phyloP scores from a whole-genome alignment of 2,329 filamentous ascomycete genomes.

The Trichoderma asperellum region DNA sequence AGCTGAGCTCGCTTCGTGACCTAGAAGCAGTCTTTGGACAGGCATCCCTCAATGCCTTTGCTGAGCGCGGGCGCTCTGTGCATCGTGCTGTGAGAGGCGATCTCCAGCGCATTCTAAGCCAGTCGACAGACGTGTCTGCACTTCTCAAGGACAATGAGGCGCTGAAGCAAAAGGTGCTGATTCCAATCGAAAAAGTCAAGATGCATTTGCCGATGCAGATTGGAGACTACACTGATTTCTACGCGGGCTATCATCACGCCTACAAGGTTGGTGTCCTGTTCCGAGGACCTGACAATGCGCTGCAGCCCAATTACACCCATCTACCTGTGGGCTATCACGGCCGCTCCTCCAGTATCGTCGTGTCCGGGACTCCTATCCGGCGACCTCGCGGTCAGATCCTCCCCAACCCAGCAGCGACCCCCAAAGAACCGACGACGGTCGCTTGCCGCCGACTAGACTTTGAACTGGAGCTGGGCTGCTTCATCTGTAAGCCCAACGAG shows the following conservation, averaged over 20 bases:
- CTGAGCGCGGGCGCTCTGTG: conserved; percentile 65
- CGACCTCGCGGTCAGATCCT: conserved; percentile 77
- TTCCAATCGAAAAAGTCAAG: conserved; percentile 52
- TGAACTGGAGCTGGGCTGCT: conserved; percentile 78
- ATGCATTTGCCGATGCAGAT: conserved; percentile 76
- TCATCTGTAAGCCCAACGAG: conserved; percentile 67
- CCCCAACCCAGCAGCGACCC: conserved; percentile 51
- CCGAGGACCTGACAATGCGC: conserved; percentile 70
- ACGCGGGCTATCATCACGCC: conserved; percentile 78
- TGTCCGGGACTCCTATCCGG: conserved; percentile 72
- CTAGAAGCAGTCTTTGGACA: conserved; percentile 37
- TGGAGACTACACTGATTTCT: conserved; percentile 86
- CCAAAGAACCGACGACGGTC: conserved; percentile 59
- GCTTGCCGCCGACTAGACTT: conserved; percentile 70
- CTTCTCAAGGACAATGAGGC: conserved; percentile 44
- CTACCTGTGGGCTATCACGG: conserved; percentile 83
- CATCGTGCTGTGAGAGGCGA: conserved; percentile 72
- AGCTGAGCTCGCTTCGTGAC: conserved; percentile 42
- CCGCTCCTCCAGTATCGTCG: conserved; percentile 73
- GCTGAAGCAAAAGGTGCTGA: conserved; percentile 38
- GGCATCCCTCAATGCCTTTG: conserved; percentile 41
- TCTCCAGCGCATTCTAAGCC: conserved; percentile 62
- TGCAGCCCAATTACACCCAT: conserved; percentile 81
- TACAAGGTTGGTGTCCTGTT: conserved; percentile 72
- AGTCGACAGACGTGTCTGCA: conserved; percentile 52